Evolutionary conservation across 1,284 basidiomycete genomes (phyloP), one percentile per base, ranked within the genome.

Genomic region (Trametes versicolor): DNA sequence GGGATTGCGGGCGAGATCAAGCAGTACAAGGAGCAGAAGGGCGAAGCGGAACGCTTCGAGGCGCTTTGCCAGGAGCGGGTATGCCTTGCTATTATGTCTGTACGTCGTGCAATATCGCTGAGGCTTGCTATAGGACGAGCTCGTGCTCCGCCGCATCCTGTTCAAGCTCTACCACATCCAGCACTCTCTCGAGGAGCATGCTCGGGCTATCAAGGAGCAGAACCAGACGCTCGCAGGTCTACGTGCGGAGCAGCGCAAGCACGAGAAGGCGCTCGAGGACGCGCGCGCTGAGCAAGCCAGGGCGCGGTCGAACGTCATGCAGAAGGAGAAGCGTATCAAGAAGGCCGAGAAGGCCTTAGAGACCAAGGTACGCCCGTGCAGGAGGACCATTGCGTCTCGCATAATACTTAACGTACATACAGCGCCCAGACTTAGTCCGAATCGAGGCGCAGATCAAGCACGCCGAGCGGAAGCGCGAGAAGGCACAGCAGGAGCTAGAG

Each of bases 1-100:
- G 94, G 95, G 12, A 97, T 99, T 73, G 87, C 95, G 7, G 94
- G 94, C 3, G 98, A 99, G 79, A 97, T 98, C 71, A 97, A 95
- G 79, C 95, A 97, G 73, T 99, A 98, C 80, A 96, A 96, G 78
- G 96, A 99, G 78, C 97, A 99, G 80, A 97, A 97, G 77, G 89
- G 87, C 19, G 98, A 99, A 76, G 95, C 96, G 4, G 94, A 96
- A 73, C 86, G 92, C 55, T 99, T 97, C 74, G 92, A 97, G 76
- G 82, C 82, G 19, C 82, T 99, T 8, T 87, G 89, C 71, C 80
- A 89, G 58, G 89, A 97, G 69, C 79, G 83, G 74, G 93, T 94
- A 57, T 37, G 86, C 79, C 19, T 19, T 21, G 4, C 17, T 19
- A 21, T 34, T 4, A 6, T 4, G 12, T 45, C 52, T 21, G 29